phyloP scores from a whole-genome alignment of 345 rosid genomes.

The Melastoma malabathricum region DNA sequence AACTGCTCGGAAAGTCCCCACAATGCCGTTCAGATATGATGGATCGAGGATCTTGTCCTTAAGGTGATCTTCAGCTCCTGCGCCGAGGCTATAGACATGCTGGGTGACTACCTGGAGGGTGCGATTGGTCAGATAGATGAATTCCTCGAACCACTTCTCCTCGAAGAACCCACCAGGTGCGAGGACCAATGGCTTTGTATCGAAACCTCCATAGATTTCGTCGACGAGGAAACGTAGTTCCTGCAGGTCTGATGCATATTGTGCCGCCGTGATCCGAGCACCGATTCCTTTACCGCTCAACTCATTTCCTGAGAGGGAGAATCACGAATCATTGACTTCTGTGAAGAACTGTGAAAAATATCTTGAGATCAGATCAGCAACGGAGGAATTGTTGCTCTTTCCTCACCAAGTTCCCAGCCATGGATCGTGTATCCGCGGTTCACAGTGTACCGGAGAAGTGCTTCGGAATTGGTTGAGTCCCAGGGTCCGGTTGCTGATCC shows the following conservation, averaged over 20 bases:
- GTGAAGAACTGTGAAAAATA: background rate
- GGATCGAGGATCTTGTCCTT: constrained; percentile 34
- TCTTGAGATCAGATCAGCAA: background rate
- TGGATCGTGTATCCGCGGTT: constrained; percentile 19
- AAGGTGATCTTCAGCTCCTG: constrained; percentile 35
- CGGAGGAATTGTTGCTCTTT: background rate
- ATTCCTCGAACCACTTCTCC: constrained; percentile 25
- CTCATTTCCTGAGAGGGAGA: constrained; percentile 29
- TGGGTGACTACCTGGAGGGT: constrained; percentile 34
- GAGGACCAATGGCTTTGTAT: constrained; percentile 26
- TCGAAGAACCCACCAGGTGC: constrained; percentile 46
- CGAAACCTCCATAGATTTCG: constrained; percentile 14
- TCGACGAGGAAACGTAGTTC: constrained; percentile 16
- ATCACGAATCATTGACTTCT: background rate
- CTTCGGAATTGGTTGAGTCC: constrained; percentile 30
- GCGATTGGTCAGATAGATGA: constrained; percentile 14
- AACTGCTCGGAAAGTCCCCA: constrained; percentile 16
- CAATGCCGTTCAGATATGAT: constrained; percentile 23
- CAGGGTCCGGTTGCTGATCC: constrained; percentile 27
- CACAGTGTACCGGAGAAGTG: constrained; percentile 25
- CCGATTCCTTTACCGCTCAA: constrained; percentile 32
- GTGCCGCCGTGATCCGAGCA: constrained; percentile 19
- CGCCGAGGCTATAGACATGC: constrained; percentile 49
- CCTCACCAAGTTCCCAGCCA: constrained; percentile 43
- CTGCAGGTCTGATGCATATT: constrained; percentile 22